Evolutionary conservation across 495 filamentous ascomycete species (phyloP).

Genomic region (Penicillium canariense): DNA sequence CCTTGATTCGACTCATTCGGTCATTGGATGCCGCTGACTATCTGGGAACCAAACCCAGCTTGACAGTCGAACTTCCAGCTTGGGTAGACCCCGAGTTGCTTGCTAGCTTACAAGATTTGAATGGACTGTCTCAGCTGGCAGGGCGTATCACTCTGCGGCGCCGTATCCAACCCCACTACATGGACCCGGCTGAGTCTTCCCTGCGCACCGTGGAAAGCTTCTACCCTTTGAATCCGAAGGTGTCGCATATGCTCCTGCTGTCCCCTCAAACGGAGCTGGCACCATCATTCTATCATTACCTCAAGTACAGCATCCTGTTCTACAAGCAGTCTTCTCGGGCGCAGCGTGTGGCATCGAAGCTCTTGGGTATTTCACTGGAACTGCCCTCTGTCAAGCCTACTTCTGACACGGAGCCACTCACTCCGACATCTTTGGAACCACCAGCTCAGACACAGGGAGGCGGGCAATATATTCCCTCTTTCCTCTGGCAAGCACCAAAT

Average conservation of each 20-base stretch:
- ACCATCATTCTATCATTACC: conserved; percentile 74
- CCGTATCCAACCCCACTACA: conserved; percentile 55
- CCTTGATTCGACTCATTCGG: conserved; percentile 66
- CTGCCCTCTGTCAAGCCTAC: conserved; percentile 59
- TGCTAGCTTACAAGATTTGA: conserved; percentile 56
- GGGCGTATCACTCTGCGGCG: conserved; percentile 63
- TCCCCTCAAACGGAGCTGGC: conserved; percentile 75
- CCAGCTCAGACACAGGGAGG: conserved; percentile 17
- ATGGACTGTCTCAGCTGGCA: conserved; percentile 58
- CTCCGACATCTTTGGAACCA: conserved; percentile 38
- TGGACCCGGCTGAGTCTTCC: conserved; percentile 62
- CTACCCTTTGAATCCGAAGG: conserved; percentile 60
- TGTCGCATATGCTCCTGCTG: conserved; percentile 72
- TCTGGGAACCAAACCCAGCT: conserved; percentile 60
- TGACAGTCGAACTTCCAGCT: conserved; percentile 78
- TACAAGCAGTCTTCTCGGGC: conserved; percentile 63
- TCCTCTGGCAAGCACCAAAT: conserved; percentile 79
- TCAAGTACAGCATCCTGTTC: conserved; percentile 70
- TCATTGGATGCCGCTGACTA: conserved; percentile 75
- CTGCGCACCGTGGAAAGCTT: conserved; percentile 75
- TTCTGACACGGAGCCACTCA: conserved; percentile 52
- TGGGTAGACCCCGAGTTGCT: conserved; percentile 59
- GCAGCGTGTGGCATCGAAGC: conserved; percentile 43
- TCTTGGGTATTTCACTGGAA: conserved; percentile 76
- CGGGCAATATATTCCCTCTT: conserved; percentile 47